Evolutionary conservation across 2,329 filamentous ascomycete genomes (phyloP).

Genomic region (Colletotrichum karsti): DNA sequence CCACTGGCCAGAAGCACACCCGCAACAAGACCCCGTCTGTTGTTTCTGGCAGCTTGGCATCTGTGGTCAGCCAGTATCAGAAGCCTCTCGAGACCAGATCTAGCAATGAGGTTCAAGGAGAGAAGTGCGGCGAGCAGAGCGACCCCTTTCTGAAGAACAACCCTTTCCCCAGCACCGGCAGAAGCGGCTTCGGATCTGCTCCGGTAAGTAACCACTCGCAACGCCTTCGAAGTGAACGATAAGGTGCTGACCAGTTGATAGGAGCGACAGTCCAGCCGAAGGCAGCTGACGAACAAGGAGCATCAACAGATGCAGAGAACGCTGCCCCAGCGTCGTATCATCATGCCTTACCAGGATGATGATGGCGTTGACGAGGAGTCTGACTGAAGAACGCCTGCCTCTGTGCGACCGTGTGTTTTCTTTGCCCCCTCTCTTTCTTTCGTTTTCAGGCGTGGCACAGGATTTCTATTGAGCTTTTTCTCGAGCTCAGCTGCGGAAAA

Average conservation of each 20-base stretch:
- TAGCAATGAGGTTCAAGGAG: background rate
- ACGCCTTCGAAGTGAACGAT: background rate
- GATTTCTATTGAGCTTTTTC: no score
- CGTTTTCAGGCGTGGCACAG: background rate
- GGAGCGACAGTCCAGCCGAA: conserved; percentile 11
- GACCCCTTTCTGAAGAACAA: background rate
- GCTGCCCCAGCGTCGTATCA: background rate
- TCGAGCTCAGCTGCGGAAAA: no score
- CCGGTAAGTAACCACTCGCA: background rate
- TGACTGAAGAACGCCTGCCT: background rate
- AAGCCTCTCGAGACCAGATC: background rate
- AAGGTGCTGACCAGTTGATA: background rate
- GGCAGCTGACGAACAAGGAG: conserved; percentile 15
- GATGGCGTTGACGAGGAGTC: conserved; percentile 2
- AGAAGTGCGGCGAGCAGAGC: background rate
- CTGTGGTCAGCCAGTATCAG: background rate
- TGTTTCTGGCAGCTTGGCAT: background rate
- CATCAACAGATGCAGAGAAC: conserved; percentile 11
- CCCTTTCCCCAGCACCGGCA: background rate
- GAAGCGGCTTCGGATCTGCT: background rate
- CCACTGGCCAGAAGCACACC: conserved; percentile 33
- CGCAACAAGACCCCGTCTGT: conserved; percentile 34
- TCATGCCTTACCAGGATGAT: background rate
- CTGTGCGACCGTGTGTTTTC: background rate
- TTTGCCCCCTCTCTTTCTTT: background rate